These are phyloP conservation scores for Stagonosporopsis rhizophila DNA, from an alignment of 2,329 filamentous ascomycete species.

Conservation along the genomic window DNA sequence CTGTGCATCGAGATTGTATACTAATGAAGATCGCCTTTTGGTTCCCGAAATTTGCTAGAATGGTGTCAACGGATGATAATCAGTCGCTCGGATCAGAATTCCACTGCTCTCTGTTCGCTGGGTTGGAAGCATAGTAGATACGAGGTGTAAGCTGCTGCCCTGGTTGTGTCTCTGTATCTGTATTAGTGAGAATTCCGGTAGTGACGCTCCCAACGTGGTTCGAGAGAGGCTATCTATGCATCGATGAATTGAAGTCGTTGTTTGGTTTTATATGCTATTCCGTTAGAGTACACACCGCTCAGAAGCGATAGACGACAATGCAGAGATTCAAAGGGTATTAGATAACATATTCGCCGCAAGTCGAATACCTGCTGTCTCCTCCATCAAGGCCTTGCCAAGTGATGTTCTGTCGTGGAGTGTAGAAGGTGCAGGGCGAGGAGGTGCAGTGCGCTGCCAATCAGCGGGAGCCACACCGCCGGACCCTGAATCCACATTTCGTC, in stretches of 20 bases:
- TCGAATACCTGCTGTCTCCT: neutral
- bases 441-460: slow-evolving; percentile 2
- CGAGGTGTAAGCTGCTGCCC: neutral
- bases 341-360: neutral
- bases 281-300: too few relatives aligned
- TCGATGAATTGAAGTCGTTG: too few relatives aligned
- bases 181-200: too few relatives aligned
- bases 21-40: slow-evolving; percentile 4
- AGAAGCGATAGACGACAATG: too few relatives aligned
- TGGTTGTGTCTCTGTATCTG: neutral
- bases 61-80: neutral
- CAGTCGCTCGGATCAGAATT: neutral
- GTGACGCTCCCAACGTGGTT: neutral
- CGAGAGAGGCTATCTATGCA: too few relatives aligned
- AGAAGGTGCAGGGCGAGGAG: neutral
- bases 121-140: slow-evolving; percentile 7
- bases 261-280: too few relatives aligned
- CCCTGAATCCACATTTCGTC: slow-evolving; percentile 16
- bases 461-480: slow-evolving; percentile 13
- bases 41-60: neutral
- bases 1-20: neutral
- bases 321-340: too few relatives aligned
- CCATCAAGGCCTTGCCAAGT: neutral
- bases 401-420: neutral
- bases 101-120: slow-evolving; percentile 10